Conservation (phyloP, 768 basidiomycete species). For the Collybia sordida region DNA sequence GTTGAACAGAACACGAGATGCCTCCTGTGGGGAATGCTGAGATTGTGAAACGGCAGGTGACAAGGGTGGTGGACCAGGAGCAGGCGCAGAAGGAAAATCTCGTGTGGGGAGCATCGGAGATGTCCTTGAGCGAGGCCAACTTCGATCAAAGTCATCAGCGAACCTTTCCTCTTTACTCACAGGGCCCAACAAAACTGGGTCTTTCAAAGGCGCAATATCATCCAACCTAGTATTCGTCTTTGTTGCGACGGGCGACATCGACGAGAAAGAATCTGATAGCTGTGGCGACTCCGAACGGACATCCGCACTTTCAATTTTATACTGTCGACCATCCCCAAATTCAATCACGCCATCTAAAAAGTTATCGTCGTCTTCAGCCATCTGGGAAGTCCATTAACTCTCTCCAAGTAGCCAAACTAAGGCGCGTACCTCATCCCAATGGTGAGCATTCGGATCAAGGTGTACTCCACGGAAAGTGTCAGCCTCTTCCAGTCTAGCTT, state of each 20-base stretch:
- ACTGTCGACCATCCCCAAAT: slow-evolving; percentile 93
- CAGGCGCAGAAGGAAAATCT: slow-evolving; percentile 34
- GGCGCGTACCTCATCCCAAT: slow-evolving; percentile 92
- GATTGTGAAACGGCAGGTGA: slow-evolving; percentile 34
- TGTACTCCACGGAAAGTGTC: slow-evolving; percentile 95
- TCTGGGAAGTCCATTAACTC: slow-evolving; percentile 39
- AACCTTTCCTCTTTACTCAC: slow-evolving; percentile 88
- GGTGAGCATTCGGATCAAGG: slow-evolving; percentile 89
- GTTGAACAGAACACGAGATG: slow-evolving; percentile 87
- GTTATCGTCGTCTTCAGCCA: slow-evolving; percentile 91
- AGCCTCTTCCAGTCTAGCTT: slow-evolving; percentile 74
- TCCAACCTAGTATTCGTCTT: slow-evolving; percentile 19
- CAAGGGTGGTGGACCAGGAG: slow-evolving; percentile 18
- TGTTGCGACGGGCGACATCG: slow-evolving; percentile 19
- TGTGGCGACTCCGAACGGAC: slow-evolving; percentile 21
- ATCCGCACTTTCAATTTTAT: slow-evolving; percentile 67
- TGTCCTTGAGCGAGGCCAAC: slow-evolving; percentile 80
- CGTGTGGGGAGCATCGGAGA: slow-evolving; percentile 43
- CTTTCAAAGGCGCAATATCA: slow-evolving; percentile 15
- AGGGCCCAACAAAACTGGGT: slow-evolving; percentile 32
- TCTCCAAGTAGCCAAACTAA: slow-evolving; percentile 2
- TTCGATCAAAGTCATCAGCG: slow-evolving; percentile 92
- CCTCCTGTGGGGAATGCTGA: slow-evolving; percentile 51
- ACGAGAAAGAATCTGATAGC: slow-evolving; percentile 23
- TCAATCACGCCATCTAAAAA: slow-evolving; percentile 89